phyloP scores from a whole-genome alignment of 1,284 basidiomycete species.

The Pseudozyma pruni region DNA sequence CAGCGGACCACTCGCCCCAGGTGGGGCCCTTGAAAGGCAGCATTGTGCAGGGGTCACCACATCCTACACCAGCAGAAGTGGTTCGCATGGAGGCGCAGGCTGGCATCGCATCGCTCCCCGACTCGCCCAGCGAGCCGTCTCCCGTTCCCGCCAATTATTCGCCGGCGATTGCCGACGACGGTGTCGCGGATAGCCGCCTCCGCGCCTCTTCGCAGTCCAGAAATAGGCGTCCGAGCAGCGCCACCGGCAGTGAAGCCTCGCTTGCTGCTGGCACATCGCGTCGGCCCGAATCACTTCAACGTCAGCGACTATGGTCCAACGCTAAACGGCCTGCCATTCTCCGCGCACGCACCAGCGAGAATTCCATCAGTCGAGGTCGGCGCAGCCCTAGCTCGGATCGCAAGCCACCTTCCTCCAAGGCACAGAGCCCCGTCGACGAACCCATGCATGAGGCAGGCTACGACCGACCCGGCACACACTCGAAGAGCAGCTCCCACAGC shows the following conservation, averaged over 20 bases:
- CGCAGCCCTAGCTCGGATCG: conserved; percentile 30
- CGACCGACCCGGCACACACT: conserved; percentile 22
- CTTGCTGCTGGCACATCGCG: conserved; percentile 12
- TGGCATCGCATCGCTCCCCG: conserved; percentile 54
- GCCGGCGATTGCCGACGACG: conserved; percentile 18
- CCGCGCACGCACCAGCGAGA: conserved; percentile 35
- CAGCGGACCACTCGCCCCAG: conserved; percentile 9
- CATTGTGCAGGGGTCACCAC: not conserved
- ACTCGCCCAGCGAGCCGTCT: conserved; percentile 49
- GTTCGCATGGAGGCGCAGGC: conserved; percentile 59
- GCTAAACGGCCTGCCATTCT: conserved; percentile 32
- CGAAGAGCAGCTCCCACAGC: conserved; percentile 34
- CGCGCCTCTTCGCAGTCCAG: conserved; percentile 19
- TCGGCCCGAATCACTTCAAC: conserved; percentile 20
- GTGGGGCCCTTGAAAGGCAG: not conserved
- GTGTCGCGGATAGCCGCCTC: not conserved
- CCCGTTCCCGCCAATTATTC: conserved; percentile 34
- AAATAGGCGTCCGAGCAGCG: conserved; percentile 23
- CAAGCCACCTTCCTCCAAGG: conserved; percentile 14
- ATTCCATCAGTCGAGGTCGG: conserved; percentile 26
- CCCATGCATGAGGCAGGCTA: conserved; percentile 1
- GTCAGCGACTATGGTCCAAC: conserved; percentile 36
- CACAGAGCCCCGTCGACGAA: conserved; percentile 22
- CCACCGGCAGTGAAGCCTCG: conserved; percentile 33
- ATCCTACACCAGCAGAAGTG: conserved; percentile 54